Conservation (phyloP, 805 yeast genomes). For the Debaryomyces tyrocola region DNA sequence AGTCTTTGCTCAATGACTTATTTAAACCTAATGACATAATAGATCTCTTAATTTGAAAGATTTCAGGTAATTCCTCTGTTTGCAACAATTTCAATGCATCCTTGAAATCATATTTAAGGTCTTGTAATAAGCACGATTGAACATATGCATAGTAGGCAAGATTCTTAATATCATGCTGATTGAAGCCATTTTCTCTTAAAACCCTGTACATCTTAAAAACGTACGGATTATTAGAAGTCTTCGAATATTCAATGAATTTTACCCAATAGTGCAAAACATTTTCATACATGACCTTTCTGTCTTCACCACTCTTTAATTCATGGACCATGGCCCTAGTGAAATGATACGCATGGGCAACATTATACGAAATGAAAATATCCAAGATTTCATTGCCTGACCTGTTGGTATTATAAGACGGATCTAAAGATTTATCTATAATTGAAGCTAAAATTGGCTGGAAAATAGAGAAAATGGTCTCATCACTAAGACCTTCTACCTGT, state of each 20-base stretch:
- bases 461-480: constrained; percentile 19
- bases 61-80: constrained; percentile 20
- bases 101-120: constrained; percentile 18
- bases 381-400: constrained; percentile 20
- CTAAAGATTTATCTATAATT: constrained; percentile 18
- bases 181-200: constrained; percentile 6
- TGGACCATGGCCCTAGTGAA: constrained; percentile 21
- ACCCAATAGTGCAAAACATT: constrained; percentile 35
- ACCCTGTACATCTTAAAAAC: constrained; percentile 4
- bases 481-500: constrained; percentile 28
- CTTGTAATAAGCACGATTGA: constrained; percentile 25
- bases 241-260: constrained; percentile 26
- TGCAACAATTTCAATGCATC: constrained; percentile 30
- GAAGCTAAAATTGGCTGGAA: constrained; percentile 29
- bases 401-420: constrained; percentile 9
- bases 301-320: constrained; percentile 14
- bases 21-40: constrained; percentile 8
- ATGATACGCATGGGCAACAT: constrained; percentile 35
- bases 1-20: constrained; percentile 2
- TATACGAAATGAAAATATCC: constrained; percentile 26
- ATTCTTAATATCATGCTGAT: constrained; percentile 12
- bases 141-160: constrained; percentile 37
- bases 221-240: constrained; percentile 5
- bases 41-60: constrained; percentile 15
- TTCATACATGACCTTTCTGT: constrained; percentile 15